Evolutionary conservation across 2,329 filamentous ascomycete genomes (phyloP).

Genomic region (Trichoderma sp.): DNA sequence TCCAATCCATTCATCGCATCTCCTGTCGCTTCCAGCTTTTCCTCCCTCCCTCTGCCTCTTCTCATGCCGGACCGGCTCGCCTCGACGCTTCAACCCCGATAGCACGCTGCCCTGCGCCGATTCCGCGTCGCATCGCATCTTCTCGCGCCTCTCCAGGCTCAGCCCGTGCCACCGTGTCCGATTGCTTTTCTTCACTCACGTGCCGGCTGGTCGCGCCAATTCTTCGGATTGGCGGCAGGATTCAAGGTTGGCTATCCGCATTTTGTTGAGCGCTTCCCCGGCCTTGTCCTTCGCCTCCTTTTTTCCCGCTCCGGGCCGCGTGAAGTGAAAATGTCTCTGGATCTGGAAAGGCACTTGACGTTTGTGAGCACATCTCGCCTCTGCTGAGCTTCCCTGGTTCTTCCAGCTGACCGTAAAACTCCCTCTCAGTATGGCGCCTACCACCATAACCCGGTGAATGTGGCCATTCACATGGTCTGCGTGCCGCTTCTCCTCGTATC

Average conservation of each 20-base stretch:
- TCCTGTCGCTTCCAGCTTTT: background rate
- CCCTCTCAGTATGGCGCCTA: slow-evolving; percentile 76
- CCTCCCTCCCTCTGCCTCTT: background rate
- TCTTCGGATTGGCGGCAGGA: slow-evolving; percentile 14
- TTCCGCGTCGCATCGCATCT: background rate
- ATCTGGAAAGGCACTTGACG: slow-evolving; percentile 78
- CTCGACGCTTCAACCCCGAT: slow-evolving; percentile 11
- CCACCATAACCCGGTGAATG: slow-evolving; percentile 76
- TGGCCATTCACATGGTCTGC: slow-evolving; percentile 77
- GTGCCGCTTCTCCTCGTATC: slow-evolving; percentile 76
- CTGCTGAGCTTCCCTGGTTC: background rate
- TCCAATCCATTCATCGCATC: slow-evolving; percentile 1
- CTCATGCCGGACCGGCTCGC: slow-evolving; percentile 6
- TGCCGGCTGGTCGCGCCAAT: slow-evolving; percentile 25
- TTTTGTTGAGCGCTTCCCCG: slow-evolving; percentile 13
- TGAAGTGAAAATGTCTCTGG: slow-evolving; percentile 61
- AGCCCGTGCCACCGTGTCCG: background rate
- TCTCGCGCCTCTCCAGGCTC: background rate
- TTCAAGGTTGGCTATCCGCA: background rate
- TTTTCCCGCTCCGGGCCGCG: slow-evolving; percentile 15
- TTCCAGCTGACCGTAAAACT: slow-evolving; percentile 23
- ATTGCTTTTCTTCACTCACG: slow-evolving; percentile 19
- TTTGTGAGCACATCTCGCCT: slow-evolving; percentile 62
- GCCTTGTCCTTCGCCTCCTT: background rate
- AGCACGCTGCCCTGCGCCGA: slow-evolving; percentile 7